Conservation (phyloP, 345 rosid genomes). For the Corchorus capsularis region DNA sequence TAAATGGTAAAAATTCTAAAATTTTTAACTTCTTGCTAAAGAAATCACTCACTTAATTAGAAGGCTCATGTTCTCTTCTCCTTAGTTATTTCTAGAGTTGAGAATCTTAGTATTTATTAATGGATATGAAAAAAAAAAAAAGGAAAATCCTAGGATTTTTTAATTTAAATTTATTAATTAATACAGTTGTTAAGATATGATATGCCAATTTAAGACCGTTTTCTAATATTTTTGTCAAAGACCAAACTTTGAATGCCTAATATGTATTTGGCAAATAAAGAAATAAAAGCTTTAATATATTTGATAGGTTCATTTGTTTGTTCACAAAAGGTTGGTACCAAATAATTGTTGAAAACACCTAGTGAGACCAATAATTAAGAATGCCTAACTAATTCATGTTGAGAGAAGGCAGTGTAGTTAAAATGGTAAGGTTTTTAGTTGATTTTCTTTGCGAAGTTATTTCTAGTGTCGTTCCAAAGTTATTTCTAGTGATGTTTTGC, state of each 20-base stretch:
- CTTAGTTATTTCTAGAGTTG: background rate
- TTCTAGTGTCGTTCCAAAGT: too few species aligned
- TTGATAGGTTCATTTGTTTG: background rate
- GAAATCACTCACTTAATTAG: too few species aligned
- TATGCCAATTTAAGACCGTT: background rate
- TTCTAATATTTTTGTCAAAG: too few species aligned
- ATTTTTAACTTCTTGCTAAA: too few species aligned
- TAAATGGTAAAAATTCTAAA: too few species aligned
- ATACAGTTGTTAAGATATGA: background rate
- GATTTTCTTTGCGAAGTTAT: background rate
- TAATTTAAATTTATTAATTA: too few species aligned
- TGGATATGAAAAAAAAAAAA: too few species aligned
- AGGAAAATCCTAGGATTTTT: too few species aligned
- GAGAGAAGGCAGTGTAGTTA: background rate
- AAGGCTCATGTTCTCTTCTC: too few species aligned
- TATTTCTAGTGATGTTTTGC: background rate
- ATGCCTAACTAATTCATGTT: constrained; percentile 7
- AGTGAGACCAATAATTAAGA: background rate
- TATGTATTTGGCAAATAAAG: background rate
- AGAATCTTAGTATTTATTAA: too few species aligned
- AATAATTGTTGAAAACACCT: background rate
- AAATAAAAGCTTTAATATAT: background rate
- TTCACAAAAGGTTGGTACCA: constrained; percentile 10
- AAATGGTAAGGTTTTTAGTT: background rate
- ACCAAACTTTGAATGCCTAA: too few species aligned